These are phyloP conservation scores for Clathrus columnatus DNA, from an alignment of 768 basidiomycete species.

Conservation along the genomic window DNA sequence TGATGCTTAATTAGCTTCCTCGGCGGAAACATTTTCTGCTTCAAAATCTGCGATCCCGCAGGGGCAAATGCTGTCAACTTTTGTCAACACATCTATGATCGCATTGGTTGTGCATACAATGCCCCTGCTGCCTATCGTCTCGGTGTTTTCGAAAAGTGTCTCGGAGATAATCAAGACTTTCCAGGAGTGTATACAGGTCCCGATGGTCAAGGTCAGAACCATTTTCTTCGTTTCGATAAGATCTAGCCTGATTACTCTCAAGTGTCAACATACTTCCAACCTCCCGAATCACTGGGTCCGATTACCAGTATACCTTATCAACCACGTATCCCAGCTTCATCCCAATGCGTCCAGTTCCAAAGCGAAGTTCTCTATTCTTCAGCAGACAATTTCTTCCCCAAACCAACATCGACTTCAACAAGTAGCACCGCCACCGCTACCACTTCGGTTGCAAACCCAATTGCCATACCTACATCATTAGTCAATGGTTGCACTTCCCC, in stretches of 20 bases:
- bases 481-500: no score
- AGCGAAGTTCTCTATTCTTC: slow-evolving; percentile 28
- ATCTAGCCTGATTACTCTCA: not conserved
- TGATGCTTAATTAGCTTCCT: slow-evolving; percentile 50
- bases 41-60: slow-evolving; percentile 62
- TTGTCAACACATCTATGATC: slow-evolving; percentile 69
- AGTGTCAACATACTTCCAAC: slow-evolving; percentile 37
- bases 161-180: slow-evolving; percentile 53
- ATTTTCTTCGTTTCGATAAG: not conserved
- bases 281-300: slow-evolving; percentile 37
- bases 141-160: slow-evolving; percentile 55
- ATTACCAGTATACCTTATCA: slow-evolving; percentile 38
- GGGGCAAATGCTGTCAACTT: slow-evolving; percentile 38
- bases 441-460: not conserved
- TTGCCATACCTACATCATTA: not conserved
- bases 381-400: slow-evolving; percentile 5
- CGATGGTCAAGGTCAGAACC: slow-evolving; percentile 24
- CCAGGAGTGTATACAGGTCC: slow-evolving; percentile 41
- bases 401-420: not conserved
- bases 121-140: slow-evolving; percentile 54
- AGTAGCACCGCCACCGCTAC: not conserved
- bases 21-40: slow-evolving; percentile 54
- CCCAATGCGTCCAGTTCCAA: slow-evolving; percentile 33
- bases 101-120: slow-evolving; percentile 68
- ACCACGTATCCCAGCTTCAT: slow-evolving; percentile 30